Evolutionary conservation across 257 asterid genomes (phyloP).

Genomic region (Jasminum sambac): DNA sequence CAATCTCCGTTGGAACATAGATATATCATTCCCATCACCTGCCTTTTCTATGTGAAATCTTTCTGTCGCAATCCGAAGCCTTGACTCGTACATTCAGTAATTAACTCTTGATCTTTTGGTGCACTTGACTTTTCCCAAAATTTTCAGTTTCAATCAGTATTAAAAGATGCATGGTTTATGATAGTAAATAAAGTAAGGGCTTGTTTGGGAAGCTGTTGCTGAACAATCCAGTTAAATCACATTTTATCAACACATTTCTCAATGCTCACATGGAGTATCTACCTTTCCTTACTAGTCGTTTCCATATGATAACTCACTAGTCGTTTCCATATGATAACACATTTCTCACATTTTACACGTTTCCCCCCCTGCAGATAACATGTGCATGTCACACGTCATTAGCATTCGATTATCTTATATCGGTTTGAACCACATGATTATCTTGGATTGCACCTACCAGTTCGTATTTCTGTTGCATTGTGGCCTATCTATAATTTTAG

Average conservation of each 20-base stretch:
- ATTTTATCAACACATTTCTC: too few relatives aligned
- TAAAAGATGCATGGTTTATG: background rate
- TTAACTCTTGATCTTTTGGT: background rate
- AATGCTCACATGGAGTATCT: too few relatives aligned
- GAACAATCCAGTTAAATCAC: too few relatives aligned
- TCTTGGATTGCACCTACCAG: background rate
- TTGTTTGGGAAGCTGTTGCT: too few relatives aligned
- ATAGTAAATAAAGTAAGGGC: background rate
- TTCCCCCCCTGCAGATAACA: background rate
- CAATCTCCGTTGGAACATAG: background rate
- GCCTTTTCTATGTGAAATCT: background rate
- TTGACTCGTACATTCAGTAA: background rate
- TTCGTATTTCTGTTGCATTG: slow-evolving; percentile 3
- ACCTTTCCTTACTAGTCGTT: too few relatives aligned
- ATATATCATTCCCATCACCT: background rate
- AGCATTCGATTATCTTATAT: background rate
- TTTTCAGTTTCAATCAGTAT: background rate
- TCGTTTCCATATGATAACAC: too few relatives aligned
- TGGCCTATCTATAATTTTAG: slow-evolving; percentile 7
- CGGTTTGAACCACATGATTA: background rate
- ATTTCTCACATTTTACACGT: background rate
- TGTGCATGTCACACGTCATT: background rate
- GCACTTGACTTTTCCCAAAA: background rate
- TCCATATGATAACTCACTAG: too few relatives aligned
- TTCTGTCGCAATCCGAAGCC: background rate